Evolutionary conservation across 1,139 yeast genomes (phyloP), one percentile per base, ranked within the genome.

Genomic region (Yamadazyma taylorii): DNA sequence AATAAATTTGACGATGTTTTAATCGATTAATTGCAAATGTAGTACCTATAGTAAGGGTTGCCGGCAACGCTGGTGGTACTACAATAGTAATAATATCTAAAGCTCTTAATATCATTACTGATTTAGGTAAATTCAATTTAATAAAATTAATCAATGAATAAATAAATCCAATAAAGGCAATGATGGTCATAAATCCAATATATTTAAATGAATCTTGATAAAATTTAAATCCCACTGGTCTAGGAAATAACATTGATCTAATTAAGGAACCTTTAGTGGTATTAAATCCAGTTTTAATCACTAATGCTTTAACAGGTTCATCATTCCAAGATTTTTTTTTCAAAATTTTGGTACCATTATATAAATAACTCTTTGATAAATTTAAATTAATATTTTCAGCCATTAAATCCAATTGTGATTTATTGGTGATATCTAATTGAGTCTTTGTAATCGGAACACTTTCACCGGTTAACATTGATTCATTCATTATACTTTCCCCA

Each of bases 21-120:
- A 94, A 68, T 45, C 98, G 71, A 24, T 79, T 73, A 27, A 94
- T 65, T 0, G 98, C 95, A 66, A 94, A 89, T 44, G 92, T 88
- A 0, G 97, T 89, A 23, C 98, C 98, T 45, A 94, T 92, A 0
- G 98, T 89, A 43, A 92, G 68, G 0, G 98, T 94, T 0, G 98
- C 98, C 0, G 99, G 99, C 36, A 92, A 71, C 0, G 98, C 98
- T 1, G 99, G 99, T 2, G 99, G 99, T 2, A 92, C 96, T 10
- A 94, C 98, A 55, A 92, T 89, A 0, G 99, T 92, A 38, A 92
- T 85, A 40, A 92, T 78, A 63, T 92, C 99, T 43, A 94, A 67
- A 0, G 97, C 97, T 50, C 99, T 75, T 39, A 94, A 67, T 8
- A 90, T 71, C 70, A 92, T 92, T 24, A 85, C 61, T 34, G 70